Percentiles rank a stretch among this genome's conserved stretches.
Conservation (phyloP, 768 basidiomycete species). For the Boletus rubescentipes region DNA sequence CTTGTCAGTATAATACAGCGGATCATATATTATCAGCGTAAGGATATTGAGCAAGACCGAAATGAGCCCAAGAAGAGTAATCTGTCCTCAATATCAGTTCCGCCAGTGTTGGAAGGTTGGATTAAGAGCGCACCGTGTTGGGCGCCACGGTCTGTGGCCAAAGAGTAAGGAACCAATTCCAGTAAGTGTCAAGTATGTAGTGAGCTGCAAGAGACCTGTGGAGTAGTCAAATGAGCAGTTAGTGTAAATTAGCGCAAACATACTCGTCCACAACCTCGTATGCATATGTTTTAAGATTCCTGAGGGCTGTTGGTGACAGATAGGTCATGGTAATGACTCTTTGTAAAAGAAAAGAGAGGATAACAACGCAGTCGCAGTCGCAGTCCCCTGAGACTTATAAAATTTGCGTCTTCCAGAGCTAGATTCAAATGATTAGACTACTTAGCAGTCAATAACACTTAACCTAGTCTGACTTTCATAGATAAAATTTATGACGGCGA, state of each 20-base stretch:
- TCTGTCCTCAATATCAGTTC: slow-evolving; percentile 46
- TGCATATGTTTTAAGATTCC: slow-evolving; percentile 72
- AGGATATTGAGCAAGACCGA: slow-evolving; percentile 84
- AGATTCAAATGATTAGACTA: too few relatives aligned
- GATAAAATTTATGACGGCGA: too few relatives aligned
- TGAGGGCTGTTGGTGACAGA: slow-evolving; percentile 63
- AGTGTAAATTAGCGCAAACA: slow-evolving; percentile 22
- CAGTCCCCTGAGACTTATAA: background rate
- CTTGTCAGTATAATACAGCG: slow-evolving; percentile 66
- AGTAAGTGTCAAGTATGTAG: slow-evolving; percentile 80
- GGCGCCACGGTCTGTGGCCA: slow-evolving; percentile 87
- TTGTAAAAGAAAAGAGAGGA: background rate
- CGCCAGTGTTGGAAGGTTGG: background rate
- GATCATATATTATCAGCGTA: slow-evolving; percentile 84
- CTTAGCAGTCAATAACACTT: too few relatives aligned
- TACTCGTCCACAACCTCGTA: slow-evolving; percentile 85
- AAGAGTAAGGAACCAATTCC: slow-evolving; percentile 88
- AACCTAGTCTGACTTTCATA: too few relatives aligned
- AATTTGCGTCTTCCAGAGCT: background rate
- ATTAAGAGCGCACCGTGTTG: slow-evolving; percentile 65
- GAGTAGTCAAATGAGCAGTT: slow-evolving; percentile 6
- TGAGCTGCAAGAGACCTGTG: slow-evolving; percentile 71
- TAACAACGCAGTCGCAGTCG: background rate
- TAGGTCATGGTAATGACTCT: slow-evolving; percentile 50
- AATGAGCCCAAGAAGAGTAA: slow-evolving; percentile 80